Evolutionary conservation across 345 rosid species (phyloP).

Genomic region (Cardamine resedifolia): DNA sequence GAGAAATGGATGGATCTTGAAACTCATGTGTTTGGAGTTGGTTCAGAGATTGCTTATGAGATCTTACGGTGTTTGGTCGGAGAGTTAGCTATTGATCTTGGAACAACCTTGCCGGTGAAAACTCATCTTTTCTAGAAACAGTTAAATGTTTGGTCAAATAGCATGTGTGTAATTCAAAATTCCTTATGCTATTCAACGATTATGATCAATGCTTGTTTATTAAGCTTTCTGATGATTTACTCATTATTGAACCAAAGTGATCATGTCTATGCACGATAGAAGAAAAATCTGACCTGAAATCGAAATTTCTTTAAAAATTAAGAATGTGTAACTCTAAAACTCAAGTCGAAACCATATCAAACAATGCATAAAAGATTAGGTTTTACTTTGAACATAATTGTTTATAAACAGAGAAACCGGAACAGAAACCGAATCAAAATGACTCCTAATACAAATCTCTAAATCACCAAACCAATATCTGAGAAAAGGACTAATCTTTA

Average conservation of each 20-base stretch:
- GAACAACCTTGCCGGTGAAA: conserved; percentile 11
- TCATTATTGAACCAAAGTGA: no score
- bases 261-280: no score
- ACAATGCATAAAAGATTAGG: no score
- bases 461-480: conserved; percentile 5
- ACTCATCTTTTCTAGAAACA: not conserved
- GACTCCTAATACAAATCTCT: not conserved
- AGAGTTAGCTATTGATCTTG: conserved; percentile 54
- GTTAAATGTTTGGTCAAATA: not conserved
- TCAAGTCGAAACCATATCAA: no score
- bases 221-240: not conserved
- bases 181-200: not conserved
- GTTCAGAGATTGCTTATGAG: conserved; percentile 53
- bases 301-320: no score
- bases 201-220: not conserved
- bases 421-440: not conserved
- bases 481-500: not conserved
- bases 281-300: no score
- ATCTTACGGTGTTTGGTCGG: conserved; percentile 57
- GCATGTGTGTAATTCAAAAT: not conserved
- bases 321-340: no score
- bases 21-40: conserved; percentile 56
- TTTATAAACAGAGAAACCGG: not conserved
- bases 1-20: conserved; percentile 80
- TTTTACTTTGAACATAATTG: not conserved